Conservation (phyloP, 345 rosid genomes). For the Clausena lansium region DNA sequence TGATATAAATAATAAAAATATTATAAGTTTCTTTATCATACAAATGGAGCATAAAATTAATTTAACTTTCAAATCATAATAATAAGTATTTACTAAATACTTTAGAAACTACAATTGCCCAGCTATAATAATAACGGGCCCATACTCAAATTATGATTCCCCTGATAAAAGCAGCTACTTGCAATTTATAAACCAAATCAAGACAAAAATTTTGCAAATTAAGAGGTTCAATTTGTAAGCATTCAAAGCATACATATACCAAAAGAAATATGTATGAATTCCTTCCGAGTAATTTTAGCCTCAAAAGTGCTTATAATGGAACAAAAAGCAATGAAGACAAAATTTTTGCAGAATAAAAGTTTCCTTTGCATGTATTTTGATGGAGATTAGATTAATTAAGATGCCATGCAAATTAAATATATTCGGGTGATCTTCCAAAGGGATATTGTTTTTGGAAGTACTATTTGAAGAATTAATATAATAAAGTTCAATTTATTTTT, state of each 20-base stretch:
- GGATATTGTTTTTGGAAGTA: constrained; percentile 13
- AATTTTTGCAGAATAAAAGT: constrained; percentile 28
- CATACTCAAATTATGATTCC: no score
- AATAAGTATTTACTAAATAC: no score
- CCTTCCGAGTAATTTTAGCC: neutral
- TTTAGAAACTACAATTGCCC: no score
- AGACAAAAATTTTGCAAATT: neutral
- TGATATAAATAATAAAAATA: no score
- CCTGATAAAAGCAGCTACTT: neutral
- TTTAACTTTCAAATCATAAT: no score
- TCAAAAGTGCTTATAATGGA: constrained; percentile 9
- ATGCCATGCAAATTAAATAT: neutral
- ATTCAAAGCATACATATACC: neutral
- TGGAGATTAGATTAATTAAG: neutral
- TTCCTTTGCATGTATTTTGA: constrained; percentile 13
- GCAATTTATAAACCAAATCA: neutral
- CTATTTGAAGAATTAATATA: neutral
- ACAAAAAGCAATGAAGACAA: constrained; percentile 24
- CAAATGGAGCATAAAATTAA: no score
- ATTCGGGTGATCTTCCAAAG: neutral
- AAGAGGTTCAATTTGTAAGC: neutral
- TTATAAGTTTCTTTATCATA: no score
- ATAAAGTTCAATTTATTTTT: neutral
- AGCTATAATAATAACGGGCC: no score
- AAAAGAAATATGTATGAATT: neutral